These are phyloP conservation scores for Amanita exitialis DNA, from an alignment of 768 basidiomycete species.

Conservation along the genomic window DNA sequence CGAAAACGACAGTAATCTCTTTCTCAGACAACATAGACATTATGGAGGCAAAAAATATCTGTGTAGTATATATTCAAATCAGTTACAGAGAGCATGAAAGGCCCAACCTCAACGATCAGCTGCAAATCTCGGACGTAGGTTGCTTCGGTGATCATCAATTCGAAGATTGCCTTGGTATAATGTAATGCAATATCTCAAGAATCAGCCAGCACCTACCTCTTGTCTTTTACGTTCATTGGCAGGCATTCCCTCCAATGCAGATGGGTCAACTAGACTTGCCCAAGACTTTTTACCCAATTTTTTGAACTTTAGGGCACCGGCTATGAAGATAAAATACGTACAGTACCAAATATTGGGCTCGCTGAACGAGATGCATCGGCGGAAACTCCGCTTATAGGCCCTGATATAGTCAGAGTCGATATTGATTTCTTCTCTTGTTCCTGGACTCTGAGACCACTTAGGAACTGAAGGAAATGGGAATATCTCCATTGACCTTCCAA, in stretches of 20 bases:
- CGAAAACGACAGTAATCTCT: slow-evolving; percentile 77
- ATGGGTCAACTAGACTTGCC: slow-evolving; percentile 85
- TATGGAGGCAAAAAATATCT: slow-evolving; percentile 85
- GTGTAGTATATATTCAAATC: slow-evolving; percentile 2
- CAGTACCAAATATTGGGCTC: slow-evolving; percentile 62
- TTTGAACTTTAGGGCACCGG: slow-evolving; percentile 3
- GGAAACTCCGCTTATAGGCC: slow-evolving; percentile 39
- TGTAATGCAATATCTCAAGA: background rate
- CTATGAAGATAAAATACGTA: slow-evolving; percentile 20
- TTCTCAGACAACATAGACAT: slow-evolving; percentile 63
- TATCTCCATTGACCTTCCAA: slow-evolving; percentile 25
- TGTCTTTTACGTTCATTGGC: slow-evolving; percentile 75
- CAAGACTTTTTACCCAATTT: slow-evolving; percentile 48
- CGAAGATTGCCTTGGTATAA: slow-evolving; percentile 69
- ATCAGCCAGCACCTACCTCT: slow-evolving; percentile 42
- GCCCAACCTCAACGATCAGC: slow-evolving; percentile 74
- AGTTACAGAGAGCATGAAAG: background rate
- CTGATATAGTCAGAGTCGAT: slow-evolving; percentile 51
- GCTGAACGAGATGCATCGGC: slow-evolving; percentile 28
- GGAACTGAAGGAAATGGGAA: slow-evolving; percentile 49
- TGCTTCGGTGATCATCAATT: slow-evolving; percentile 84
- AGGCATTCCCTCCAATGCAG: slow-evolving; percentile 75
- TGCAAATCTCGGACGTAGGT: slow-evolving; percentile 90
- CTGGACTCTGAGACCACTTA: slow-evolving; percentile 47
- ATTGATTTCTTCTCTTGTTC: slow-evolving; percentile 30